Conservation (phyloP, 805 yeast genomes). For the Candida sphagnicola region DNA sequence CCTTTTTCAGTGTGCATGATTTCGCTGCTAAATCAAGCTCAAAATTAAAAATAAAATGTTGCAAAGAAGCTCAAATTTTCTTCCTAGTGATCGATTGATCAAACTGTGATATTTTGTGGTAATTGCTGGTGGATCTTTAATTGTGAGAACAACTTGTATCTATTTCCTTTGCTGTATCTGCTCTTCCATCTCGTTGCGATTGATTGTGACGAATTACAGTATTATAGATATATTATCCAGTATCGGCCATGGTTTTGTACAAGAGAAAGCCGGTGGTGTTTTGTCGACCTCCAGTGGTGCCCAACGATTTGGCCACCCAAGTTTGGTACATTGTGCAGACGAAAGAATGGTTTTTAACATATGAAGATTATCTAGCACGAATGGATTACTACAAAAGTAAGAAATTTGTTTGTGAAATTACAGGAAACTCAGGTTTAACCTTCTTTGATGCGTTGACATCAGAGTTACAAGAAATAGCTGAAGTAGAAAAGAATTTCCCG, state of each 20-base stretch:
- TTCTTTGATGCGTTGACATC: constrained; percentile 83
- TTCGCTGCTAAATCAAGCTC: too few species aligned
- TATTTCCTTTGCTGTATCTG: too few species aligned
- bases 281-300: constrained; percentile 54
- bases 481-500: constrained; percentile 81
- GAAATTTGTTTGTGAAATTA: constrained; percentile 91
- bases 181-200: too few species aligned
- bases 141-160: too few species aligned
- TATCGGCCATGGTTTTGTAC: constrained; percentile 62
- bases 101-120: too few species aligned
- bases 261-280: constrained; percentile 68
- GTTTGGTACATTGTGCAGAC: constrained; percentile 85
- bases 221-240: too few species aligned
- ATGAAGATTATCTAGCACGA: constrained; percentile 70
- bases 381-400: constrained; percentile 69
- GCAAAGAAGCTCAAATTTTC: too few species aligned
- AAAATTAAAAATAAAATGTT: too few species aligned
- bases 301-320: constrained; percentile 50
- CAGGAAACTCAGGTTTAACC: constrained; percentile 89
- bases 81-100: too few species aligned
- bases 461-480: constrained; percentile 53
- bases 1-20: too few species aligned
- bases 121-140: too few species aligned
- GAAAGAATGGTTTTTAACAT: constrained; percentile 79
- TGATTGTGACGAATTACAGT: too few species aligned